A percentile compares a stretch with the other conserved stretches of the same genome.
Conservation (phyloP, 179 eudicot species). For the Dionaea muscipula region DNA sequence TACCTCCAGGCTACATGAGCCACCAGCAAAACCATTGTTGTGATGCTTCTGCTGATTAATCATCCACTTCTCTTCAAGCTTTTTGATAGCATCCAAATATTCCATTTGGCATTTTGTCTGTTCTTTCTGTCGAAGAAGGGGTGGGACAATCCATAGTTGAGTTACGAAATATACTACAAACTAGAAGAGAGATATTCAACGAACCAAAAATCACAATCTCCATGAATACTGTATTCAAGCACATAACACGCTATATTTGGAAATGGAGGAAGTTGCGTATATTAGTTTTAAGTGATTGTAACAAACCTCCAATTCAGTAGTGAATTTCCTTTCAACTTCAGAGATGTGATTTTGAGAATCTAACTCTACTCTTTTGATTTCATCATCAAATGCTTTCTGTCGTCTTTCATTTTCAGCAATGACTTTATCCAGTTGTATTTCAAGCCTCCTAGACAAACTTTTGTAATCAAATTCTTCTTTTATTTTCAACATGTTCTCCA, state of each 20-base stretch:
- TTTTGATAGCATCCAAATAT: conserved; percentile 84
- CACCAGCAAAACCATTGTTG: conserved; percentile 41
- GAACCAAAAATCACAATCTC: neutral
- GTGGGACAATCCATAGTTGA: too few species aligned
- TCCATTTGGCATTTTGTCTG: conserved; percentile 92
- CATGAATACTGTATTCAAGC: too few species aligned
- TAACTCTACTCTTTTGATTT: conserved; percentile 49
- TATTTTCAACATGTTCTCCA: conserved; percentile 90
- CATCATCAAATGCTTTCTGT: conserved; percentile 72
- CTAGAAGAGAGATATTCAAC: neutral
- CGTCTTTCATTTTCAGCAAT: conserved; percentile 89
- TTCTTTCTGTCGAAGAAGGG: conserved; percentile 46
- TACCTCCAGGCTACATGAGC: conserved; percentile 49
- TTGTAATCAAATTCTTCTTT: conserved; percentile 97
- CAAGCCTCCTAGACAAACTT: conserved; percentile 80
- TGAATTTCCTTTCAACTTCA: conserved; percentile 70
- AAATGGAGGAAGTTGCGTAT: neutral
- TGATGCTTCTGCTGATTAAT: conserved; percentile 58
- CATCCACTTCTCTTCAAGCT: conserved; percentile 90
- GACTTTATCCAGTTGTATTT: conserved; percentile 77
- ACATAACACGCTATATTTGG: neutral
- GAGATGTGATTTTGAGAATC: conserved; percentile 64
- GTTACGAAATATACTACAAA: too few species aligned
- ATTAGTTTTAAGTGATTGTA: neutral
- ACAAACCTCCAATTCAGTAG: conserved; percentile 70